These are phyloP conservation scores for Camellia lanceoleosa DNA, from an alignment of 148 eudicot genomes.

Conservation along the genomic window DNA sequence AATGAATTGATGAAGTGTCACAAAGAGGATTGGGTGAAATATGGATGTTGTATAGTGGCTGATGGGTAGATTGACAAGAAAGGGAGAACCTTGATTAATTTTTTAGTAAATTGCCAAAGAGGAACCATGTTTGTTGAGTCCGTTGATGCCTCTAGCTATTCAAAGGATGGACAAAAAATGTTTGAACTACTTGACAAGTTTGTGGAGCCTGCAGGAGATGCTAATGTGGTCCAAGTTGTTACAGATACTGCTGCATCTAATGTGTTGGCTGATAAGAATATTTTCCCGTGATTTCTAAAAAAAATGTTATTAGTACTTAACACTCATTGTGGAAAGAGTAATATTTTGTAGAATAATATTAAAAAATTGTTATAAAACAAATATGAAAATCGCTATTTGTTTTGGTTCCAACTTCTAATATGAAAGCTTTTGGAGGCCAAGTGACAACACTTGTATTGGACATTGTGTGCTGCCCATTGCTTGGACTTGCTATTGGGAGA, in stretches of 20 bases:
- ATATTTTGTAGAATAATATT: too few species aligned
- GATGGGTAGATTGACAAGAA: not conserved
- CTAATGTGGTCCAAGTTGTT: not conserved
- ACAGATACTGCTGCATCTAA: too few species aligned
- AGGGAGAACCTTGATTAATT: not conserved
- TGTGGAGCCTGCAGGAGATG: not conserved
- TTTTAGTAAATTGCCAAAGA: not conserved
- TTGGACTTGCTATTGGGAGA: not conserved
- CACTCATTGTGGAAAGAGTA: too few species aligned
- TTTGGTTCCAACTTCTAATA: not conserved
- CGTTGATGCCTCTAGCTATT: too few species aligned
- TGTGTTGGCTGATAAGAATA: not conserved
- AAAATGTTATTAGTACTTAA: too few species aligned
- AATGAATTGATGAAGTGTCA: not conserved
- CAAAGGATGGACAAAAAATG: not conserved
- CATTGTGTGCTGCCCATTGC: not conserved
- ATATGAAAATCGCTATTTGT: not conserved
- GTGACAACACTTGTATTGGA: not conserved
- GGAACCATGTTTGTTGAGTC: too few species aligned
- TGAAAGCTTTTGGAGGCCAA: not conserved
- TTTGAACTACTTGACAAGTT: not conserved
- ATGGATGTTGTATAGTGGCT: not conserved
- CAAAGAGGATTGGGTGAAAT: not conserved
- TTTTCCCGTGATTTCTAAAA: too few species aligned
- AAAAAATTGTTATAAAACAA: too few species aligned